These are phyloP conservation scores for Lagerstroemia speciosa DNA, from an alignment of 345 rosid species.

Conservation along the genomic window DNA sequence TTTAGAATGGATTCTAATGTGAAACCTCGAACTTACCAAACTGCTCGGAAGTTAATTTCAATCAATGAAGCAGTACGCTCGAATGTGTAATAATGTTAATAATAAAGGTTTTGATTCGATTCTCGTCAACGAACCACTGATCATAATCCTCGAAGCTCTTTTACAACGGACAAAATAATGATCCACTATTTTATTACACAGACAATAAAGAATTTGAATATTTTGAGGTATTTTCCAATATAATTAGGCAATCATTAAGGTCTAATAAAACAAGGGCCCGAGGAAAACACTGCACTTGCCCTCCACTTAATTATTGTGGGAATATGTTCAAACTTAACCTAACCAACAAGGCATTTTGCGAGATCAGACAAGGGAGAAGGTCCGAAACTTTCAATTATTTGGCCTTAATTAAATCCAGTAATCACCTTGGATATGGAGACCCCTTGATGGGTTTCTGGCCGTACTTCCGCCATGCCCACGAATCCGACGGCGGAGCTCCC, in stretches of 20 bases:
- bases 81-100: too few relatives aligned
- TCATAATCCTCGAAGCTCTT: too few relatives aligned
- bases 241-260: constrained; percentile 3
- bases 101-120: too few relatives aligned
- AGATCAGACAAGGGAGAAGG: background rate
- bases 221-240: background rate
- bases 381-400: background rate
- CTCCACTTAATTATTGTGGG: background rate
- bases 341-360: background rate
- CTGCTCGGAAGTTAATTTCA: too few relatives aligned
- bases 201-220: background rate
- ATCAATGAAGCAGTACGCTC: too few relatives aligned
- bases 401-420: background rate
- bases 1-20: too few relatives aligned
- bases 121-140: too few relatives aligned
- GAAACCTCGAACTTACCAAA: too few relatives aligned
- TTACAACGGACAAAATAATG: too few relatives aligned
- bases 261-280: background rate
- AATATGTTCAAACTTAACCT: background rate
- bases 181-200: background rate
- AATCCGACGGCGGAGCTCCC: constrained; percentile 83
- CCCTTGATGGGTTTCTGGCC: constrained; percentile 99
- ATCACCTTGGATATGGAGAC: constrained; percentile 82
- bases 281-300: background rate
- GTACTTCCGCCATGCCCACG: constrained; percentile 99